These are phyloP conservation scores for Moesziomyces parantarcticus DNA, from an alignment of 1,284 basidiomycete species.

Conservation along the genomic window DNA sequence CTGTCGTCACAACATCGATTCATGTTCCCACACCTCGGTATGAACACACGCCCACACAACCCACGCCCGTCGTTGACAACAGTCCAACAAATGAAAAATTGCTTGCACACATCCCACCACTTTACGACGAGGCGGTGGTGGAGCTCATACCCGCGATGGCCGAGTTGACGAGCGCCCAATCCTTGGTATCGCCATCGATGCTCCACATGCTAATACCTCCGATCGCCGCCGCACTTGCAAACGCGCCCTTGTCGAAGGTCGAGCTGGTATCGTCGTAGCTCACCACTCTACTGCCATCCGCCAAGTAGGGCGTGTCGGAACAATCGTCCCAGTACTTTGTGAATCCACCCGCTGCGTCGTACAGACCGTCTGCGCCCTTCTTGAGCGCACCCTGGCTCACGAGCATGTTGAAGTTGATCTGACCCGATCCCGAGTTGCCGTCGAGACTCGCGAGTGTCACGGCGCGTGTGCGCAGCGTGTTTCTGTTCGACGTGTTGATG, in stretches of 20 bases:
- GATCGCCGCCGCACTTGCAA: slow-evolving; percentile 50
- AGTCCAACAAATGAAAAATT: background rate
- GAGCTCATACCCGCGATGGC: slow-evolving; percentile 44
- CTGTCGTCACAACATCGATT: no score
- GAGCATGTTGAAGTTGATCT: slow-evolving; percentile 53
- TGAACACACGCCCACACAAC: no score
- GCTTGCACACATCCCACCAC: no score
- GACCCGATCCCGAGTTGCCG: slow-evolving; percentile 37
- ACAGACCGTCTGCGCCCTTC: slow-evolving; percentile 23
- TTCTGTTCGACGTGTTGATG: slow-evolving; percentile 33
- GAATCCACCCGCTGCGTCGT: slow-evolving; percentile 40
- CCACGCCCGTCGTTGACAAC: no score
- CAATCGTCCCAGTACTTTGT: slow-evolving; percentile 62
- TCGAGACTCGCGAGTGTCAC: slow-evolving; percentile 17
- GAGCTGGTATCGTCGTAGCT: slow-evolving; percentile 61
- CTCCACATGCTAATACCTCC: slow-evolving; percentile 57
- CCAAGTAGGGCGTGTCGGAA: slow-evolving; percentile 57
- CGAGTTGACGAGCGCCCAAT: slow-evolving; percentile 44
- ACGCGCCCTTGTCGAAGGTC: slow-evolving; percentile 57
- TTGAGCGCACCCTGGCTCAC: slow-evolving; percentile 49
- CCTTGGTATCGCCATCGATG: slow-evolving; percentile 55
- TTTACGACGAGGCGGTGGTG: background rate
- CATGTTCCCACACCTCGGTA: no score
- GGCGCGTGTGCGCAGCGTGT: slow-evolving; percentile 24
- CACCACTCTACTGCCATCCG: slow-evolving; percentile 47